A percentile compares a stretch with the other conserved stretches of the same genome.
Evolutionary conservation across 441 rosid species (phyloP).

Genomic region (Euphorbia schlechtendalii): DNA sequence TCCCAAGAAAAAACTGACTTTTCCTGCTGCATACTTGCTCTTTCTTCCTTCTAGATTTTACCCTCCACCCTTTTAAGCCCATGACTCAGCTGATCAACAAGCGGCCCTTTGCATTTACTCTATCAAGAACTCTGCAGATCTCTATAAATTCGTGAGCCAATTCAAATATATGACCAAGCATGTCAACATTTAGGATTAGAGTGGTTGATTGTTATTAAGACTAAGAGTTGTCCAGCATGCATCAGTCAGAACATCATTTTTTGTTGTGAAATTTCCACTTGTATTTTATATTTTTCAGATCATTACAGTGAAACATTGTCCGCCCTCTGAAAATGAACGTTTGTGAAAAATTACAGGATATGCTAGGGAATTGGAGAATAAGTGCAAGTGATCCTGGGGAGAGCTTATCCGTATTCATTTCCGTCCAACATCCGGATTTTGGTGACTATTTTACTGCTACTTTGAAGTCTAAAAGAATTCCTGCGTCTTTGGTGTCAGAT

Average conservation of each 20-base stretch:
- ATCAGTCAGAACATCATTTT: neutral
- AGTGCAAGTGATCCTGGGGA: constrained; percentile 63
- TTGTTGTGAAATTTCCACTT: neutral
- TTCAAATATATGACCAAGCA: neutral
- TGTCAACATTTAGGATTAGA: neutral
- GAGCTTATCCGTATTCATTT: constrained; percentile 47
- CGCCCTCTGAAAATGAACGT: constrained; percentile 3
- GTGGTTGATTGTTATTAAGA: neutral
- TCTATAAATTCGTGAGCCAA: neutral
- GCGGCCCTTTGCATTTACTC: neutral
- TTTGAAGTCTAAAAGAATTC: constrained; percentile 48
- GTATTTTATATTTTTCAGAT: neutral
- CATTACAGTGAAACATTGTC: neutral
- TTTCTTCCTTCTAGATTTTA: neutral
- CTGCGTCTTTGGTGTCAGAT: constrained; percentile 28
- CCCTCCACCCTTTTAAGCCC: neutral
- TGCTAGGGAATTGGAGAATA: constrained; percentile 77
- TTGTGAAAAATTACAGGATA: constrained; percentile 48
- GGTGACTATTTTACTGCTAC: constrained; percentile 78
- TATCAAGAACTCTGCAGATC: neutral
- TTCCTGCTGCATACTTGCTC: neutral
- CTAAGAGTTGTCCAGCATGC: neutral
- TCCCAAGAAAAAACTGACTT: neutral
- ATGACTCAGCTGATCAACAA: neutral
- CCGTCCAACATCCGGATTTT: constrained; percentile 65